A percentile compares a stretch with the other conserved stretches of the same genome.
Conservation (phyloP, 495 filamentous ascomycete genomes). For the Aspergillus ellipticus region DNA sequence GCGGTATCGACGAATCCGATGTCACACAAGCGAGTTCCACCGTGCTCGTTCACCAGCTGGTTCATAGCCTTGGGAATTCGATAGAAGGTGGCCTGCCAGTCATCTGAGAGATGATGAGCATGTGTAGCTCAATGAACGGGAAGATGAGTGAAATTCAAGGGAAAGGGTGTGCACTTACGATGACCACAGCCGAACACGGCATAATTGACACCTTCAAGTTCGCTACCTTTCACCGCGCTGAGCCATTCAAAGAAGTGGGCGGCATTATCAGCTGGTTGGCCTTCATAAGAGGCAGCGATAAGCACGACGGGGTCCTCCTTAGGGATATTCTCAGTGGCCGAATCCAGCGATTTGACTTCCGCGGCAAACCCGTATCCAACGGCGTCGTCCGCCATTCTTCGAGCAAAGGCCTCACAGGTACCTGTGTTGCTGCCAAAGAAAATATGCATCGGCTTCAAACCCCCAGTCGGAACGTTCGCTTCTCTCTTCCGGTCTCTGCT, state of each 20-base stretch:
- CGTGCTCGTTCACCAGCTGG: slow-evolving; percentile 43
- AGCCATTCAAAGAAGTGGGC: slow-evolving; percentile 13
- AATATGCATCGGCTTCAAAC: slow-evolving; percentile 1
- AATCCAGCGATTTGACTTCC: slow-evolving; percentile 5
- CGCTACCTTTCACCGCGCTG: neutral
- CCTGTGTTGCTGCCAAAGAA: slow-evolving; percentile 12
- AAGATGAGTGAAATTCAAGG: no score
- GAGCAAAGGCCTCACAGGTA: slow-evolving; percentile 9
- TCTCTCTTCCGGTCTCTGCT: neutral
- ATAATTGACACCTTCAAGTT: slow-evolving; percentile 1
- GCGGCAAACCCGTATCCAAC: neutral
- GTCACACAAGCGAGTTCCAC: slow-evolving; percentile 51
- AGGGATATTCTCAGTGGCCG: slow-evolving; percentile 2
- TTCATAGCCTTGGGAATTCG: slow-evolving; percentile 64
- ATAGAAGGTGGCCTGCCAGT: slow-evolving; percentile 74
- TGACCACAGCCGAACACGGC: slow-evolving; percentile 14
- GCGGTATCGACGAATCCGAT: slow-evolving; percentile 61
- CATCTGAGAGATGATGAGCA: slow-evolving; percentile 15
- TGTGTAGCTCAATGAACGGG: neutral
- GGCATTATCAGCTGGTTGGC: slow-evolving; percentile 16
- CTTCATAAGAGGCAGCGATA: slow-evolving; percentile 15
- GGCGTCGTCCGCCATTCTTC: slow-evolving; percentile 1
- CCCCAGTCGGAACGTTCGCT: neutral
- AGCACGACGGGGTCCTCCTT: slow-evolving; percentile 6
- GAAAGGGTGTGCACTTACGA: neutral